Evolutionary conservation across 2,329 filamentous ascomycete species (phyloP), one percentile per base, ranked within the genome.

Genomic region (Botryotinia narcissicola): DNA sequence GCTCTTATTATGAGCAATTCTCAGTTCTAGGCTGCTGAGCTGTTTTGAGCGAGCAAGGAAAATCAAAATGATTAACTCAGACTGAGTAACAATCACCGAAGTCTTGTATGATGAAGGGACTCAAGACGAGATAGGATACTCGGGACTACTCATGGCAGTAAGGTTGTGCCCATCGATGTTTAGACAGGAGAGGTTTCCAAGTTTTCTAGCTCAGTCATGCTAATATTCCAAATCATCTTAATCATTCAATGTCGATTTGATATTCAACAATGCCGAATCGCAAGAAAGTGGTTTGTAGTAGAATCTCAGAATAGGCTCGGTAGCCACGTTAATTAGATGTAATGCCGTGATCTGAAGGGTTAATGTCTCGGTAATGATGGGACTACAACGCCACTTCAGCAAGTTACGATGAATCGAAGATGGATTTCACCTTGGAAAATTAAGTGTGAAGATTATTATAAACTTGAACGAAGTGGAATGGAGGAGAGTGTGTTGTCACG

Each of bases 341-440:
- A n/a, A 51, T n/a, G 2, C 10, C n/a, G 25, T 3, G 12, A 51
- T 51, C 1, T 6, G 4, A n/a, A n/a, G 25, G 46, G 5, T 14
- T n/a, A 16, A 16, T 16, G 6, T 7, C 1, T 54, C 5, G n/a
- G 12, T 54, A 14, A n/a, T 6, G 4, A 1, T 14, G 9, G 12
- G 14, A n/a, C 7, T 0, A 16, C 0, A 12, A 54, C 16, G 3
- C 2, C 0, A 14, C 14, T 16, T 16, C 12, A n/a, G 25, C 12
- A 54, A 54, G 48, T n/a, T 2, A n/a, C 16, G 25, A 54, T 54
- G 12, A n/a, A 25, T n/a, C 2, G 1, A 3, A 6, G 12, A 54
- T 16, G 25, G 25, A 14, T n/a, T n/a, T n/a, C 0, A 16, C 3
- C 12, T 12, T 51, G 5, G 0, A n/a, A 16, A 54, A n/a, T 16